A percentile compares a stretch with the other conserved stretches of the same genome.
These are phyloP conservation scores for Yarrowia galli DNA, from an alignment of 1,139 yeast genomes.

Conservation along the genomic window DNA sequence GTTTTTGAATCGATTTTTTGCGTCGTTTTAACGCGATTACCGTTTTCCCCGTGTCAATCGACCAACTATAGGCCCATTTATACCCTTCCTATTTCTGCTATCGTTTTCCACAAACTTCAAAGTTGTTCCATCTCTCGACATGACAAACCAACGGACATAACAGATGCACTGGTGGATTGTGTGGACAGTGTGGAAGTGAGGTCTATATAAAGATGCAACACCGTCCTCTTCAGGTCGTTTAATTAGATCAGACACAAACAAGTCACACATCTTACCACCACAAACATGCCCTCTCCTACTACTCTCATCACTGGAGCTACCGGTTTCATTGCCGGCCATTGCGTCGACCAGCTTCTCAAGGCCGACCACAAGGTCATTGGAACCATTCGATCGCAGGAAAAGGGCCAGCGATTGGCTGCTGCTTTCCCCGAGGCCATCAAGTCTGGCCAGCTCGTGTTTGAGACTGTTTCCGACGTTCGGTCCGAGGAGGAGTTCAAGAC, in stretches of 20 bases:
- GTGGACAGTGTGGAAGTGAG: no score
- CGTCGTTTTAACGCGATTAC: background rate
- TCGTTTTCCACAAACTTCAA: background rate
- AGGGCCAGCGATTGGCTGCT: constrained; percentile 56
- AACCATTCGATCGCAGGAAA: constrained; percentile 60
- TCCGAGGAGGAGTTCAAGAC: constrained; percentile 13
- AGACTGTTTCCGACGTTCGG: constrained; percentile 59
- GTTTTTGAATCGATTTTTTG: background rate
- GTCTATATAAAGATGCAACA: no score
- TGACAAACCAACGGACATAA: constrained; percentile 14
- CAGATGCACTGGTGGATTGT: background rate
- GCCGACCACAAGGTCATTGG: constrained; percentile 63
- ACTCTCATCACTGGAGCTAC: constrained; percentile 61
- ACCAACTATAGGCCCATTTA: background rate
- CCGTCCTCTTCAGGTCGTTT: no score
- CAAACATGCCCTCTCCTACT: constrained; percentile 40
- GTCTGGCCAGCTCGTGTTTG: constrained; percentile 57
- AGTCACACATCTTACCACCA: background rate
- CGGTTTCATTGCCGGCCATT: constrained; percentile 66
- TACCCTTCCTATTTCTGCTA: background rate
- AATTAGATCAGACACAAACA: no score
- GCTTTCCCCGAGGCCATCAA: constrained; percentile 49
- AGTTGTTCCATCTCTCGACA: background rate
- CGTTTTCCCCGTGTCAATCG: background rate
- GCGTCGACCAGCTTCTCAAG: constrained; percentile 50